Percentiles rank a stretch among this genome's conserved stretches.
phyloP scores from a whole-genome alignment of 306 rosid species.

The Cicer arietinum region DNA sequence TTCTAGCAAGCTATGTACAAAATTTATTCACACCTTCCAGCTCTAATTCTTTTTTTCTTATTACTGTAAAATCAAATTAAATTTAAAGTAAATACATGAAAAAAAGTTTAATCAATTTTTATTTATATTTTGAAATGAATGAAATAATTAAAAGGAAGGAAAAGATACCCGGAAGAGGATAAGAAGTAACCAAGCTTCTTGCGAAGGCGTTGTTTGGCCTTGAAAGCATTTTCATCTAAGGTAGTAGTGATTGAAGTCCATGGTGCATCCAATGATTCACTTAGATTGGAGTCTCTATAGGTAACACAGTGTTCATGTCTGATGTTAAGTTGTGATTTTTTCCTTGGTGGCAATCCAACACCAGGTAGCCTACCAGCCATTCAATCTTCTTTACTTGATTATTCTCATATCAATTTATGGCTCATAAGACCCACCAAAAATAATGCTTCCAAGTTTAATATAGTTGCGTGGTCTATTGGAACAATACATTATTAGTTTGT shows the following conservation, averaged over 20 bases:
- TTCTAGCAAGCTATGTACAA: background rate
- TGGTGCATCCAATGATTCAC: constrained; percentile 33
- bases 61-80: too few species aligned
- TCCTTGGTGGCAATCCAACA: constrained; percentile 57
- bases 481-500: background rate
- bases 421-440: constrained; percentile 23
- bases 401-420: constrained; percentile 34
- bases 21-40: background rate
- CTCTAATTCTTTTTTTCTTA: too few species aligned
- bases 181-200: constrained; percentile 53
- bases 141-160: too few species aligned
- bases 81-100: too few species aligned
- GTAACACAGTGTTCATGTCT: background rate
- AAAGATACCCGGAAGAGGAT: constrained; percentile 50
- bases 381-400: background rate
- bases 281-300: constrained; percentile 4
- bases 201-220: constrained; percentile 54
- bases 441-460: constrained; percentile 26
- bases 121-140: too few species aligned
- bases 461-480: constrained; percentile 3
- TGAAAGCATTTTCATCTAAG: constrained; percentile 55
- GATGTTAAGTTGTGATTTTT: constrained; percentile 13
- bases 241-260: constrained; percentile 30
- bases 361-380: constrained; percentile 73
- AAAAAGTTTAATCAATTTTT: too few species aligned